phyloP scores from a whole-genome alignment of 768 basidiomycete genomes.

The Psilocybe azurescens region DNA sequence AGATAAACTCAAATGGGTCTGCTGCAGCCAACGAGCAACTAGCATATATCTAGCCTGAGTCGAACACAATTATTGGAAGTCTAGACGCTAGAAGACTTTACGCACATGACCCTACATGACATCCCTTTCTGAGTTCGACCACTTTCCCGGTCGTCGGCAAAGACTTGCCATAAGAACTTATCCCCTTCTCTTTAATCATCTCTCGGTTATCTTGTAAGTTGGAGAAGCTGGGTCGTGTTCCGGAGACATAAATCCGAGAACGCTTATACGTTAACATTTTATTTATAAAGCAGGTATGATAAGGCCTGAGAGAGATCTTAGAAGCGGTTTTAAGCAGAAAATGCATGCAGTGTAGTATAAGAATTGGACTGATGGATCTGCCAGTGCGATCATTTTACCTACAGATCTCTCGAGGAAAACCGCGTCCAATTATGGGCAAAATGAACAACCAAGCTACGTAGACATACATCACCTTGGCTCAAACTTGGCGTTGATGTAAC shows the following conservation, averaged over 20 bases:
- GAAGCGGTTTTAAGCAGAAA: background rate
- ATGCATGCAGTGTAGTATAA: background rate
- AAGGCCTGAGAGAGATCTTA: background rate
- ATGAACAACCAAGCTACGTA: background rate
- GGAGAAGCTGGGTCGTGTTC: background rate
- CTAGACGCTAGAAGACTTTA: no score
- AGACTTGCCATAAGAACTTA: background rate
- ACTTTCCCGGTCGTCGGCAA: background rate
- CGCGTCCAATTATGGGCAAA: no score
- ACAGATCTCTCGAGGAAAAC: no score
- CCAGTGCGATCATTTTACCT: background rate
- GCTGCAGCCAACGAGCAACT: no score
- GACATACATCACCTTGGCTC: background rate
- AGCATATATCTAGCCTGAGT: no score
- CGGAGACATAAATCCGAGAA: background rate
- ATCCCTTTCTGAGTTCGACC: no score
- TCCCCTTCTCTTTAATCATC: background rate
- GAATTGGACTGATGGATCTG: background rate
- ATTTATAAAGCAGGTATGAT: background rate
- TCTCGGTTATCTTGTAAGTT: background rate
- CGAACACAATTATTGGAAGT: no score
- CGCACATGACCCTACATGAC: no score
- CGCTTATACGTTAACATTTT: background rate
- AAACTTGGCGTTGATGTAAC: background rate
- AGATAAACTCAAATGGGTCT: no score